Conservation (phyloP, 148 eudicot genomes). For the Rhododendron williamsianum region DNA sequence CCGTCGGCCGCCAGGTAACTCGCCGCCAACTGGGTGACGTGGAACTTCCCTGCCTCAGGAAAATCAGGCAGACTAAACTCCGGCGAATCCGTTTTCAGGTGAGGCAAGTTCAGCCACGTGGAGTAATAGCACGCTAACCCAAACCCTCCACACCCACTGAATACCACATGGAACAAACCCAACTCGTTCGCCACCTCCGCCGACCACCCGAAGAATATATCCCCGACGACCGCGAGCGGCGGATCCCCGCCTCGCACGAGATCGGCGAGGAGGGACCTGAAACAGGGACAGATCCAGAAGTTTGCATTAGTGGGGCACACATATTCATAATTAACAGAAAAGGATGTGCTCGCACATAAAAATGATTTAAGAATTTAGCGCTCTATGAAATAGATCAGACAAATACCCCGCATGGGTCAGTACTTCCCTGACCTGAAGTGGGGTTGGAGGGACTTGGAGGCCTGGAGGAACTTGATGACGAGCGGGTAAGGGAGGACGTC, state of each 20-base stretch:
- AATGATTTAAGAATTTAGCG: neutral
- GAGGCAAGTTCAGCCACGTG: conserved; percentile 27
- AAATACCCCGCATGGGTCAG: too few species aligned
- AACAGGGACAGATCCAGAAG: neutral
- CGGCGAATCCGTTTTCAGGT: conserved; percentile 13
- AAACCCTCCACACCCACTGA: conserved; percentile 36
- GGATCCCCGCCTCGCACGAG: conserved; percentile 19
- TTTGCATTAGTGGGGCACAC: neutral
- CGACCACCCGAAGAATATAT: conserved; percentile 47
- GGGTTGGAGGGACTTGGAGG: conserved; percentile 29
- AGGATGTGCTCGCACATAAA: too few species aligned
- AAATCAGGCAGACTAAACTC: conserved; percentile 38
- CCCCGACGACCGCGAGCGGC: conserved; percentile 44
- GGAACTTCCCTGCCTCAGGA: conserved; percentile 34
- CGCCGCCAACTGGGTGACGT: conserved; percentile 32
- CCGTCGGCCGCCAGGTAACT: conserved; percentile 28
- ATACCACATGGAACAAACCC: conserved; percentile 31
- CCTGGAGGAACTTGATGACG: conserved; percentile 29
- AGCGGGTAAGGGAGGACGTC: conserved; percentile 36
- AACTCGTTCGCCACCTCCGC: conserved; percentile 32
- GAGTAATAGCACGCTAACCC: conserved; percentile 42
- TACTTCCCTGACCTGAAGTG: conserved; percentile 17
- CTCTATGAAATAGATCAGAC: too few species aligned
- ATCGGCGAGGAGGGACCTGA: conserved; percentile 15
- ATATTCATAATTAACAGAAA: too few species aligned